phyloP scores from a whole-genome alignment of 169 alveolate genomes.

The Plasmodium ovale region DNA sequence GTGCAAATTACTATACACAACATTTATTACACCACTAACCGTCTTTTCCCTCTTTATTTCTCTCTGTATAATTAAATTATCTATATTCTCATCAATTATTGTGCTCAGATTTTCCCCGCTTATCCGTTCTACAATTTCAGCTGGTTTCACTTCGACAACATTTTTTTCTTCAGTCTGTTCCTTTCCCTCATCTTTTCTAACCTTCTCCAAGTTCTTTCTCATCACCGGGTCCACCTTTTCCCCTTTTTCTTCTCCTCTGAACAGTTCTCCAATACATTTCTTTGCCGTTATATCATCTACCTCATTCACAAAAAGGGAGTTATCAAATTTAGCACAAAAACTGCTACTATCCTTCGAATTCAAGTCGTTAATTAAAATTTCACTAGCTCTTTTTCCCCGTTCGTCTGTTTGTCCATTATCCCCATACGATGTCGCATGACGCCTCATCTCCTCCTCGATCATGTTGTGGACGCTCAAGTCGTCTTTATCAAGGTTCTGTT shows the following conservation, averaged over 20 bases:
- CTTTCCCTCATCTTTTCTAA: neutral
- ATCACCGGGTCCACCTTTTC: neutral
- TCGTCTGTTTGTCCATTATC: conserved; percentile 4
- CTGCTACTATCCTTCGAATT: neutral
- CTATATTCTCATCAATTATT: conserved; percentile 73
- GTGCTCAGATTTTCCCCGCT: conserved; percentile 51
- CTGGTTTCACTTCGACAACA: conserved; percentile 11
- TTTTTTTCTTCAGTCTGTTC: neutral
- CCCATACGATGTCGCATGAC: neutral
- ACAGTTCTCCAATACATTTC: conserved; percentile 18
- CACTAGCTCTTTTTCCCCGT: conserved; percentile 17
- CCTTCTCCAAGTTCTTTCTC: neutral
- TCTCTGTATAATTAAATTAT: conserved; percentile 54
- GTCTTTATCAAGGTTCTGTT: neutral
- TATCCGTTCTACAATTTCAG: conserved; percentile 4
- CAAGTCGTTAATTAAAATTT: conserved; percentile 49
- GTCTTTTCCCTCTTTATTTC: conserved; percentile 70
- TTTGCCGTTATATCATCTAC: conserved; percentile 52
- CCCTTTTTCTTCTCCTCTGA: neutral
- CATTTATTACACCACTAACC: conserved; percentile 44
- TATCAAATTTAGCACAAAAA: neutral
- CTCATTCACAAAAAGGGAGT: conserved; percentile 39
- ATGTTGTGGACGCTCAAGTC: conserved; percentile 25
- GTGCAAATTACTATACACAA: conserved; percentile 44
- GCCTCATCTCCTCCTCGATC: conserved; percentile 43